phyloP scores from a whole-genome alignment of 139 green algal genomes.

The Coelastrella sp. region DNA sequence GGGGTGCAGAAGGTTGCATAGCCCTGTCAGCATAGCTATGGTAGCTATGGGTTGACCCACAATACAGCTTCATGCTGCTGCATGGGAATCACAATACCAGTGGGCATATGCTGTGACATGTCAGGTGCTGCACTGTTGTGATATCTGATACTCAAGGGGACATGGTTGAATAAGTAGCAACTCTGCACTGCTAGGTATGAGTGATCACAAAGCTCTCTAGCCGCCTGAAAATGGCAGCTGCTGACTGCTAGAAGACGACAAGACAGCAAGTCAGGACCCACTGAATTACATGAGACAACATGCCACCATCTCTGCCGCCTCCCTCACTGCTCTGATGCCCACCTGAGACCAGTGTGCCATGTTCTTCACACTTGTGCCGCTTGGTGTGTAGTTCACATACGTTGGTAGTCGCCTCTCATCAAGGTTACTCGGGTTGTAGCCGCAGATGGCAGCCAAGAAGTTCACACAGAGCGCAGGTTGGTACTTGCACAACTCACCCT shows the following conservation, averaged over 20 bases:
- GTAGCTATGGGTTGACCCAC: no score
- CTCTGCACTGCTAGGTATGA: no score
- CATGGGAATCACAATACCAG: no score
- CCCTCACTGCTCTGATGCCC: neutral
- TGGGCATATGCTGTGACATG: no score
- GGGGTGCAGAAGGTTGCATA: neutral
- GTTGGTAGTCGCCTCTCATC: slow-evolving; percentile 46
- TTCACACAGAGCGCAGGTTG: slow-evolving; percentile 49
- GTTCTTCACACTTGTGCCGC: slow-evolving; percentile 63
- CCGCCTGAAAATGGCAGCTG: neutral
- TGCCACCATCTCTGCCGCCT: neutral
- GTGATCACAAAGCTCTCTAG: no score
- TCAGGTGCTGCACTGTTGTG: no score
- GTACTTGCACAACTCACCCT: slow-evolving; percentile 33
- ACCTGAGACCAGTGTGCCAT: slow-evolving; percentile 72
- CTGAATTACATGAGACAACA: neutral
- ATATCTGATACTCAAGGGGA: no score
- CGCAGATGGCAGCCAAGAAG: slow-evolving; percentile 46
- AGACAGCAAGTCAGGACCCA: neutral
- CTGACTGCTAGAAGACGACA: neutral
- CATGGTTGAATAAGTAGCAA: no score
- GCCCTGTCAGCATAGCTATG: no score
- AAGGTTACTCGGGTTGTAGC: slow-evolving; percentile 50
- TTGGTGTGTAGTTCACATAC: slow-evolving; percentile 64
- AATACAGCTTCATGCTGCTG: no score